A percentile compares a stretch with the other conserved stretches of the same genome.
Evolutionary conservation across 1,139 yeast genomes (phyloP).

Genomic region (Diutina siamensis): DNA sequence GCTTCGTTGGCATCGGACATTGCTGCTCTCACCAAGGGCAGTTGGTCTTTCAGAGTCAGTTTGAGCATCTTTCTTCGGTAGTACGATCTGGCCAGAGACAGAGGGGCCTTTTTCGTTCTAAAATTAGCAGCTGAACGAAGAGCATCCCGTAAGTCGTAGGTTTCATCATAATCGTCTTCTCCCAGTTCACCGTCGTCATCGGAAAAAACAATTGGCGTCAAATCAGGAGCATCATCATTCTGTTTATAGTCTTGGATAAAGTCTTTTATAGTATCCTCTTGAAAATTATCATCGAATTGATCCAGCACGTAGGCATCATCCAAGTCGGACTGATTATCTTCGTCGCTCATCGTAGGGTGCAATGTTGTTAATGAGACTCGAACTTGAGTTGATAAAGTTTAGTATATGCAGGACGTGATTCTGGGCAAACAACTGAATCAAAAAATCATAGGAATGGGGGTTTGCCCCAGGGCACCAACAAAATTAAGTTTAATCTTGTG

Average conservation of each 20-base stretch:
- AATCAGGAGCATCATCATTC: not conserved
- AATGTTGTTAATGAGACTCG: conserved; percentile 1
- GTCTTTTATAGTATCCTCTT: not conserved
- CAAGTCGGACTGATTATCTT: not conserved
- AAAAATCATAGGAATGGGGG: too few species aligned
- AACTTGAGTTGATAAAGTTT: not conserved
- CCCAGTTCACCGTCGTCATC: conserved; percentile 27
- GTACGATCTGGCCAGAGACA: conserved; percentile 21
- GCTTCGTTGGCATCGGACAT: conserved; percentile 72
- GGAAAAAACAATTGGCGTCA: conserved; percentile 10
- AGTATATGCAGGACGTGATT: not conserved
- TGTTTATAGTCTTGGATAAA: not conserved
- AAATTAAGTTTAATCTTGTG: too few species aligned
- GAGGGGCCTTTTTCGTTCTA: conserved; percentile 31
- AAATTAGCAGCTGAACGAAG: conserved; percentile 50
- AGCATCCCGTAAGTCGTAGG: conserved; percentile 45
- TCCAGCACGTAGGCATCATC: not conserved
- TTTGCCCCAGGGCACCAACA: too few species aligned
- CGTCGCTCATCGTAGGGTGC: not conserved
- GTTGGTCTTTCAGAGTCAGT: conserved; percentile 35
- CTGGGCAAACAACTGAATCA: too few species aligned
- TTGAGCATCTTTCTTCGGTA: conserved; percentile 24
- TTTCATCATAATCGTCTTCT: conserved; percentile 25
- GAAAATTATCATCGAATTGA: not conserved
- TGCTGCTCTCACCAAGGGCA: conserved; percentile 59